Base-by-base conservation (phyloP, 2,329 filamentous ascomycete genomes). In the Trichophyton rubrum region DNA sequence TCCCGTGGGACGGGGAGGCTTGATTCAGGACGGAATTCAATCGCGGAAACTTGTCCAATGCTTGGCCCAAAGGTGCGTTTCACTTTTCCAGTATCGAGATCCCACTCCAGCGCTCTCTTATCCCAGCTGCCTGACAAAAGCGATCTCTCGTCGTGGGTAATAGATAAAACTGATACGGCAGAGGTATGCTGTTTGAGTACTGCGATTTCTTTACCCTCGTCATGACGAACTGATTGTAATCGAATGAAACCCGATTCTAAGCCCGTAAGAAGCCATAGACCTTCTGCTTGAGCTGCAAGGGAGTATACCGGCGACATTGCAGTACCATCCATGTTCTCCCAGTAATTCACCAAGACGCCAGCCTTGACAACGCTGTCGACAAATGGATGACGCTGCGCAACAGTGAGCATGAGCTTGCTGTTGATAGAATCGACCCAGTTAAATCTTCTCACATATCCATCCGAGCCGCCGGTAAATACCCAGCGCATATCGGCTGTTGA, bases 301-400 rank as follows among this genome's bases (percentile, higher is more conserved):
- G 91, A 95, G 73, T 99, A 99, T 0, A 99, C 92, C 0, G 93
- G 90, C 8, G 90, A 95, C n/a, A 92, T 74, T 3, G 74, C 70
- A 53, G 75, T 74, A 1, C 84, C 83, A 70, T 99, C 92, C 71
- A 96, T 91, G 68, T 97, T 99, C 73, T 96, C 93, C 93, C 93
- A 99, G 73, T 99, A 99, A 58, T 89, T 95, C 82, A 96, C 86
- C 57, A 97, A 77, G 4, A 96, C 89, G 1, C 91, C 93, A 1
- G 92, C 91, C 74, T 99, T 99, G 60, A 90, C 89, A 49, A 99
- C 93, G 67, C 89, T 96, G 71, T 99, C 93, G 45, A 99, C 93
- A 68, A 97, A 99, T 0, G 93, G 93, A 71, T 99, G 93, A 56
- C 89, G 82, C 76, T 99, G 93, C 35, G 93, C 93, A 4, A 99